Percentiles rank a stretch among this genome's conserved stretches.
Conservation (phyloP, 1,139 yeast species). For the Yamadazyma taylorii region DNA sequence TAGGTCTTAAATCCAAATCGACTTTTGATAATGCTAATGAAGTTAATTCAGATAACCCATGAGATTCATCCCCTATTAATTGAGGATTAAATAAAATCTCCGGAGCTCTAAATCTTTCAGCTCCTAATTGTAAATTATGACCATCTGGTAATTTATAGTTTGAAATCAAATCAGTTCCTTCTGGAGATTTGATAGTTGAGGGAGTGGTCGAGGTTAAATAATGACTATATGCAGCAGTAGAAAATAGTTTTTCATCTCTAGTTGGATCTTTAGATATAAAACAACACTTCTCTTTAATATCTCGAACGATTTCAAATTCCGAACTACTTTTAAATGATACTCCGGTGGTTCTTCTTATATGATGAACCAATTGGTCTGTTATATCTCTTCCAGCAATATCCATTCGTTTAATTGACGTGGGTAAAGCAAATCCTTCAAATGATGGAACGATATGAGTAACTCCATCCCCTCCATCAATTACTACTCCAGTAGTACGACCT, state of each 20-base stretch:
- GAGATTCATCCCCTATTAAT: constrained; percentile 71
- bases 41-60: constrained; percentile 67
- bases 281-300: constrained; percentile 74
- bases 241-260: constrained; percentile 64
- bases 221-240: constrained; percentile 22
- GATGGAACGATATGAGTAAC: constrained; percentile 88
- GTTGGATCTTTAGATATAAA: constrained; percentile 68
- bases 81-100: constrained; percentile 84
- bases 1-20: constrained; percentile 74
- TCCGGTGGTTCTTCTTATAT: constrained; percentile 66
- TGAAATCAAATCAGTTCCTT: constrained; percentile 27
- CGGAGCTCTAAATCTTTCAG: constrained; percentile 67
- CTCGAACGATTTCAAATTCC: constrained; percentile 78
- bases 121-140: constrained; percentile 57
- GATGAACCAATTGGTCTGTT: constrained; percentile 68
- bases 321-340: constrained; percentile 63
- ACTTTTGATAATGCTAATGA: constrained; percentile 66
- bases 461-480: constrained; percentile 90
- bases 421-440: constrained; percentile 81
- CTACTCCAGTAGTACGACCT: constrained; percentile 90
- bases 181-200: constrained; percentile 5
- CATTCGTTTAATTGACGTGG: constrained; percentile 69
- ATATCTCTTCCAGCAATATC: constrained; percentile 89
- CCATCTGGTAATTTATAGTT: constrained; percentile 82
- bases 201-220: constrained; percentile 17